Conservation (phyloP, 495 filamentous ascomycete genomes). For the Trichoderma reesei region DNA sequence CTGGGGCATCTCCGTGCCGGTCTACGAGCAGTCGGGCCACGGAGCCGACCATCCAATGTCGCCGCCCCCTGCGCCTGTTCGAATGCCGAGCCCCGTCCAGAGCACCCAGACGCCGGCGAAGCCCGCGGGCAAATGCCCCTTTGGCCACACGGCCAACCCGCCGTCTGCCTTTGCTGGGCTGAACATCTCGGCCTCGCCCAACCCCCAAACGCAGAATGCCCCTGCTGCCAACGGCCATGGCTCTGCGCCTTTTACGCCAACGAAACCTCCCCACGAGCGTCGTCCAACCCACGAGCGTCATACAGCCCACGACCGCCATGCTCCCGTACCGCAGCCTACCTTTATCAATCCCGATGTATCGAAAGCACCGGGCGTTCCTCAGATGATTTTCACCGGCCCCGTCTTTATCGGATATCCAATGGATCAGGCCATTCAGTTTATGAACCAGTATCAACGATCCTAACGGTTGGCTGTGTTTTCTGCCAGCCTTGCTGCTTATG, state of each 20-base stretch:
- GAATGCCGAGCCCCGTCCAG: slow-evolving; percentile 22
- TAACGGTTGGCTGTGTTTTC: not conserved
- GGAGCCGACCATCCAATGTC: slow-evolving; percentile 27
- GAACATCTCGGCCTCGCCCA: not conserved
- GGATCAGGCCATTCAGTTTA: slow-evolving; percentile 61
- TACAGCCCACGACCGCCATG: not conserved
- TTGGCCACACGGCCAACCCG: slow-evolving; percentile 34
- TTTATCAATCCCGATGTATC: slow-evolving; percentile 27
- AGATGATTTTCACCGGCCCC: slow-evolving; percentile 70
- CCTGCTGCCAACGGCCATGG: not conserved
- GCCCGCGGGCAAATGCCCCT: slow-evolving; percentile 32
- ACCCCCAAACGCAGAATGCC: not conserved
- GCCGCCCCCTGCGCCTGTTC: slow-evolving; percentile 31
- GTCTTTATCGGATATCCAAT: slow-evolving; percentile 83
- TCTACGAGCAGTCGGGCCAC: slow-evolving; percentile 29
- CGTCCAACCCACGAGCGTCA: not conserved
- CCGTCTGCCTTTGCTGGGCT: not conserved
- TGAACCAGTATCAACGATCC: slow-evolving; percentile 46
- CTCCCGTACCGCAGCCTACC: slow-evolving; percentile 22
- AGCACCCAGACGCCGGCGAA: slow-evolving; percentile 17
- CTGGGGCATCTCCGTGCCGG: slow-evolving; percentile 78
- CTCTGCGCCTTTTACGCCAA: not conserved
- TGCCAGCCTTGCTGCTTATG: not conserved
- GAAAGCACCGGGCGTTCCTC: slow-evolving; percentile 29
- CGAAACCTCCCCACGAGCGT: slow-evolving; percentile 9